Evolutionary conservation across 202 grass and related monocot species (phyloP).

Genomic region (Cymbopogon flexuosus): DNA sequence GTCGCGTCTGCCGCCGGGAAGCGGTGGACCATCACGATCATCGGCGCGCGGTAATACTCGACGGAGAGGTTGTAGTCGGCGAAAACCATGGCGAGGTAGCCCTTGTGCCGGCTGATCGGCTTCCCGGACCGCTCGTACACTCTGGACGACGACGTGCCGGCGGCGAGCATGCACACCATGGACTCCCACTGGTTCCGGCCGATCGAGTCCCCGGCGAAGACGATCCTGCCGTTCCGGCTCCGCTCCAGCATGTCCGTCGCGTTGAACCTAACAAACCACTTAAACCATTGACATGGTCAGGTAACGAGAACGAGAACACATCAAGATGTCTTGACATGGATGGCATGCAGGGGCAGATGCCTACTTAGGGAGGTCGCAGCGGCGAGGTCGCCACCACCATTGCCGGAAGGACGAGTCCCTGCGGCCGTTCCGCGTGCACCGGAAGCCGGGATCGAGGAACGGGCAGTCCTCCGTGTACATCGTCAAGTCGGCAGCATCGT

Average conservation of each 20-base stretch:
- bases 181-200: slow-evolving; percentile 94
- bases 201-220: slow-evolving; percentile 84
- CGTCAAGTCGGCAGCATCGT: neutral
- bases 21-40: slow-evolving; percentile 60
- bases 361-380: slow-evolving; percentile 56
- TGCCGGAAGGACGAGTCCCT: slow-evolving; percentile 31
- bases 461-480: slow-evolving; percentile 57
- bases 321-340: neutral
- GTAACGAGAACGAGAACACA: no score
- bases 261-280: slow-evolving; percentile 48
- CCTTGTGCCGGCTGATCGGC: slow-evolving; percentile 70
- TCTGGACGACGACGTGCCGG: slow-evolving; percentile 4
- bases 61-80: slow-evolving; percentile 68
- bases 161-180: slow-evolving; percentile 73
- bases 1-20: neutral
- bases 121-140: slow-evolving; percentile 73
- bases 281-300: neutral
- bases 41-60: slow-evolving; percentile 80
- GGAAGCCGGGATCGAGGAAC: slow-evolving; percentile 74
- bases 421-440: slow-evolving; percentile 54
- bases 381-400: slow-evolving; percentile 55
- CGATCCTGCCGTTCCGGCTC: slow-evolving; percentile 65
- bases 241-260: slow-evolving; percentile 70
- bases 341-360: neutral
- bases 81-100: slow-evolving; percentile 83